phyloP scores from a whole-genome alignment of 1,284 basidiomycete species.

The Moniliophthora roreri region DNA sequence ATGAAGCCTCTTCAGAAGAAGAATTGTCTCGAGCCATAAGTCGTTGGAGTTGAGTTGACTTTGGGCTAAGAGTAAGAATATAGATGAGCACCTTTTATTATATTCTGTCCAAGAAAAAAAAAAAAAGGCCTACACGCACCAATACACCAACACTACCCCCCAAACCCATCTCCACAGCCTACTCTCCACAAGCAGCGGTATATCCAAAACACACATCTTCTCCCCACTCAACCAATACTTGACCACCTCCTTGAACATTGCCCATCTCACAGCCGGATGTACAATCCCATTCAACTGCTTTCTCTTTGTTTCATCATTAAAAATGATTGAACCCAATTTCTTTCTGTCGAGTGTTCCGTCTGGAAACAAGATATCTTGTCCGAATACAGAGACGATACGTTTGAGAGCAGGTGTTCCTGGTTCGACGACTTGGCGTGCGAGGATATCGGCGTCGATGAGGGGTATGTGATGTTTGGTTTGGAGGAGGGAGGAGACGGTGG shows the following conservation, averaged over 20 bases:
- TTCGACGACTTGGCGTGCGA: conserved; percentile 86
- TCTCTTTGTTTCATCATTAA: conserved; percentile 74
- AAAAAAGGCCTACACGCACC: conserved; percentile 47
- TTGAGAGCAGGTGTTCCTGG: conserved; percentile 80
- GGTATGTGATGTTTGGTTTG: conserved; percentile 63
- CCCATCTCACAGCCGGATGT: conserved; percentile 84
- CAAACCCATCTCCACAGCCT: conserved; percentile 87
- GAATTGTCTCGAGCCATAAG: conserved; percentile 72
- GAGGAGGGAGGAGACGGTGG: conserved; percentile 83
- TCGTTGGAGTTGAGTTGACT: conserved; percentile 77
- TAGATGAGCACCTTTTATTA: no score
- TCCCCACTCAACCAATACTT: conserved; percentile 78
- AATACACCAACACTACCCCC: conserved; percentile 86
- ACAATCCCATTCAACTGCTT: conserved; percentile 82
- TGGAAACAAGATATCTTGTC: conserved; percentile 60
- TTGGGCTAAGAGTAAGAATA: conserved; percentile 45
- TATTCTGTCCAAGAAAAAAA: not conserved
- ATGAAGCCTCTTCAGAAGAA: conserved; percentile 59
- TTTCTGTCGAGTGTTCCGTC: conserved; percentile 83
- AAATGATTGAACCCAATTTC: conserved; percentile 84
- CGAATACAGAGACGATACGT: conserved; percentile 74
- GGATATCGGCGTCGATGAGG: conserved; percentile 89
- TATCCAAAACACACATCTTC: conserved; percentile 83
- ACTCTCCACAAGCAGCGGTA: conserved; percentile 92
- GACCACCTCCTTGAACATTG: conserved; percentile 73